Evolutionary conservation across 139 green algal species (phyloP), one percentile per base, ranked within the genome.

Genomic region (Chlamydomonas schloesseri): DNA sequence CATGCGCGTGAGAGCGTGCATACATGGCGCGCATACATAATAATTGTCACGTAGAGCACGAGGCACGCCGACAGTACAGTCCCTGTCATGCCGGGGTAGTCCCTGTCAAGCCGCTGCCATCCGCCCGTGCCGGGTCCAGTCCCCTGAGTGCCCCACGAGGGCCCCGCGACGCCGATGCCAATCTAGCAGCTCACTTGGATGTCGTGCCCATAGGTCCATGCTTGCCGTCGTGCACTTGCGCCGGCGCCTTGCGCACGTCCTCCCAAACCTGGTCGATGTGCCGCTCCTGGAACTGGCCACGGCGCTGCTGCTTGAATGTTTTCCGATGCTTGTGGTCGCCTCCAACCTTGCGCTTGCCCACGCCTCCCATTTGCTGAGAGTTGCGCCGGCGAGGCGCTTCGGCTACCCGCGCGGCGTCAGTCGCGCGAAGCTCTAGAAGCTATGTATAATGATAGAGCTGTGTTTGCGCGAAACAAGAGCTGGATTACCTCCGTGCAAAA

Each of bases 231-330:
- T 97, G 91, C 31, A 97, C 96, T 20, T 84, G 81, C 2, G 81
- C 65, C 14, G 89, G 87, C 37, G 91, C 90, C 64, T 94, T 95
- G 29, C 89, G 84, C n/a, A 97, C 92, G 77, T 97, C 95, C 72
- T 98, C 93, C 95, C 95, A 98, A 0, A 97, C 92, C 72, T 97
- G 95, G 87, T 97, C 95, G 34, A 97, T 91, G 60, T 97, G 95
- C 33, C 95, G 79, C 42, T 87, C 83, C 37, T 91, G 79, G 76
- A 97, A 97, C 77, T 92, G 93, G 0, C 74, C 82, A 3, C 90
- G 79, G 18, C 92, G 64, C 18, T 83, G 79, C 33, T 76, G 82
- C 68, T 97, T 97, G 80, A 93, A 85, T 9, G 71, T 82, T n/a
- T 93, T 93, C 3, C 89, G 65, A 1, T 88, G 84, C 33, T 94